Evolutionary conservation across 2,329 filamentous ascomycete species (phyloP).

Genomic region (Clarireedia paspali): DNA sequence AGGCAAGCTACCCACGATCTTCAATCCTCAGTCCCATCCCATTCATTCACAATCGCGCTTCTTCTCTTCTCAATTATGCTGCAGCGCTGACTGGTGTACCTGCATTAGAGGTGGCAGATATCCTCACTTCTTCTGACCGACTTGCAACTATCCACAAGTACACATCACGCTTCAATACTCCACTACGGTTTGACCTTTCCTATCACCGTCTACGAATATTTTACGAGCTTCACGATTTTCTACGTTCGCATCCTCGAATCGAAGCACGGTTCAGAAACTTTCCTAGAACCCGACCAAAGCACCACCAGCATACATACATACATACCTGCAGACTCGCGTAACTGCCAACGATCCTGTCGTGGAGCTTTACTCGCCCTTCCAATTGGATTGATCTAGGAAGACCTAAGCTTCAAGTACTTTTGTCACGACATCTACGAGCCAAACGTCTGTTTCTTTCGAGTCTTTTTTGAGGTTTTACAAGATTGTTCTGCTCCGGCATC

Average conservation of each 20-base stretch:
- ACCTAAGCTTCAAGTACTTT: constrained; percentile 22
- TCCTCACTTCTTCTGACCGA: constrained; percentile 21
- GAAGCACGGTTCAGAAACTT: constrained; percentile 25
- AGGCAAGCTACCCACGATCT: constrained; percentile 17
- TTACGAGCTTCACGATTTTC: constrained; percentile 24
- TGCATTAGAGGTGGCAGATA: constrained; percentile 30
- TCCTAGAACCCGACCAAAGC: constrained; percentile 23
- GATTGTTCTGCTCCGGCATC: constrained; percentile 16
- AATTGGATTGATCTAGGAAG: constrained; percentile 29
- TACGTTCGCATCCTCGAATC: constrained; percentile 25
- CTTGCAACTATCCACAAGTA: constrained; percentile 11
- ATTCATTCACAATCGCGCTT: constrained; percentile 4
- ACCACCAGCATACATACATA: constrained; percentile 26
- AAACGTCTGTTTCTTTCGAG: constrained; percentile 31
- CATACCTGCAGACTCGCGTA: constrained; percentile 31
- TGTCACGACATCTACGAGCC: constrained; percentile 38
- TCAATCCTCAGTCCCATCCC: constrained; percentile 2
- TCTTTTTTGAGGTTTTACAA: constrained; percentile 25
- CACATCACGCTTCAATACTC: constrained; percentile 12
- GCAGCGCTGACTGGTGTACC: constrained; percentile 29
- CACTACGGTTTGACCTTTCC: constrained; percentile 1
- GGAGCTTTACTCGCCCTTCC: constrained; percentile 28
- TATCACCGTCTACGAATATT: constrained; percentile 11
- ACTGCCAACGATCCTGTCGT: constrained; percentile 25
- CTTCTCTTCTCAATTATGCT: constrained; percentile 22